Evolutionary conservation across 169 alveolate species (phyloP).

Genomic region (Plasmodium inui): DNA sequence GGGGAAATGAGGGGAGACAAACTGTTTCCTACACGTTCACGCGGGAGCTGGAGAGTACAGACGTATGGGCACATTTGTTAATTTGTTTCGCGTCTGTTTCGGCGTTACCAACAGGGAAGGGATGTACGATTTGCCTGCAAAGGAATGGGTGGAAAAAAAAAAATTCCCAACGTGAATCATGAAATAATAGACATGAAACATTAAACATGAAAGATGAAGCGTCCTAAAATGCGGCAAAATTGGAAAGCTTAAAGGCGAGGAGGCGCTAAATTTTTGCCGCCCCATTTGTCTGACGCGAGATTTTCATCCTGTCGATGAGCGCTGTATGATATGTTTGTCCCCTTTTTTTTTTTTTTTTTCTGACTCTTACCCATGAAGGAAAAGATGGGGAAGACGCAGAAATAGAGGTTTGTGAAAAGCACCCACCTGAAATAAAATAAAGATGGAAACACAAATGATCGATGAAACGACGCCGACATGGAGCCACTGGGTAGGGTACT

Average conservation of each 20-base stretch:
- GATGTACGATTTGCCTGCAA: slow-evolving; percentile 46
- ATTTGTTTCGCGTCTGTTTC: background rate
- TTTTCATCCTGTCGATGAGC: background rate
- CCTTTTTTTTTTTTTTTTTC: slow-evolving; percentile 16
- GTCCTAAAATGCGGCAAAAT: background rate
- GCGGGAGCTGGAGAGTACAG: background rate
- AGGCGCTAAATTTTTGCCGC: background rate
- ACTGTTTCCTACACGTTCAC: background rate
- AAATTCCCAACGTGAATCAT: background rate
- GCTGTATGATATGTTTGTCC: background rate
- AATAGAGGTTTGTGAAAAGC: slow-evolving; percentile 48
- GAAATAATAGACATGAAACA: no score
- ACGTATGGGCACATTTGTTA: background rate
- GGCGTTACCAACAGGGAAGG: slow-evolving; percentile 41
- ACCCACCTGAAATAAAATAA: slow-evolving; percentile 45
- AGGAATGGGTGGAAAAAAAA: background rate
- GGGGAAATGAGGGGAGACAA: background rate
- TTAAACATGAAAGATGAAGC: background rate
- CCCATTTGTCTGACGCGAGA: background rate
- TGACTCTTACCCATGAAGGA: slow-evolving; percentile 30
- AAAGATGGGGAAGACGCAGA: slow-evolving; percentile 42
- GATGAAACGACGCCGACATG: background rate
- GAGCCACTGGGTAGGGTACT: background rate
- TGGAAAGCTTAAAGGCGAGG: background rate
- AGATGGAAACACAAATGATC: background rate